Conservation (phyloP, 2,329 filamentous ascomycete species). For the Rugonectria rugulosa region DNA sequence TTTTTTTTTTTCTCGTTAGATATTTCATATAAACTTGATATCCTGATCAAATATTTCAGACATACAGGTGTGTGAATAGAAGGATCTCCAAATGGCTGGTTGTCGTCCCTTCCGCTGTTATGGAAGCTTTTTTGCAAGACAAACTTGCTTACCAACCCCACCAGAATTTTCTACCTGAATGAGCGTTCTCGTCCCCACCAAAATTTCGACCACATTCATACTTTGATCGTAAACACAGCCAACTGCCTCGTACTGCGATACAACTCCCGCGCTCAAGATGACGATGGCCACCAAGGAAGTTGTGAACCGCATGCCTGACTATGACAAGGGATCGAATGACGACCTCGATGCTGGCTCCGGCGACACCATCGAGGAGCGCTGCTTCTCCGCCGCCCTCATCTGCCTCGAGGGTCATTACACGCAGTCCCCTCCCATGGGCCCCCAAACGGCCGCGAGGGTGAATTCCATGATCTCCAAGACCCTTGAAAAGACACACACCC, state of each 20-base stretch:
- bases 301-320: constrained; percentile 40
- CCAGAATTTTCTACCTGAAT: constrained; percentile 35
- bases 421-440: constrained; percentile 63
- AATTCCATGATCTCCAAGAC: constrained; percentile 66
- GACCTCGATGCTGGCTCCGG: constrained; percentile 30
- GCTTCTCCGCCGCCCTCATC: constrained; percentile 67
- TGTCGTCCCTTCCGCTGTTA: too few species aligned
- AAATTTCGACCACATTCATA: constrained; percentile 26
- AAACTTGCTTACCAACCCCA: constrained; percentile 38
- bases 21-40: too few species aligned
- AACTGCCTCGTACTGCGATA: constrained; percentile 14
- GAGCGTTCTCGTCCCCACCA: too few species aligned
- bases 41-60: too few species aligned
- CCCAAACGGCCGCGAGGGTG: constrained; percentile 61
- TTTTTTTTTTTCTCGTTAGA: too few species aligned
- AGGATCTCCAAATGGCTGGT: too few species aligned
- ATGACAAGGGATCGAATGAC: constrained; percentile 25
- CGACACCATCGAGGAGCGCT: constrained; percentile 69
- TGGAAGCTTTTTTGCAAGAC: constrained; percentile 2
- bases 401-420: constrained; percentile 69
- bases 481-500: constrained; percentile 69
- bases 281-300: constrained; percentile 28
- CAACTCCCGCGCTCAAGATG: constrained; percentile 13
- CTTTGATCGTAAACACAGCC: constrained; percentile 10
- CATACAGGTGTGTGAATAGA: too few species aligned